Conservation (phyloP, 305 asterid species). For the Rubia tinctorum region DNA sequence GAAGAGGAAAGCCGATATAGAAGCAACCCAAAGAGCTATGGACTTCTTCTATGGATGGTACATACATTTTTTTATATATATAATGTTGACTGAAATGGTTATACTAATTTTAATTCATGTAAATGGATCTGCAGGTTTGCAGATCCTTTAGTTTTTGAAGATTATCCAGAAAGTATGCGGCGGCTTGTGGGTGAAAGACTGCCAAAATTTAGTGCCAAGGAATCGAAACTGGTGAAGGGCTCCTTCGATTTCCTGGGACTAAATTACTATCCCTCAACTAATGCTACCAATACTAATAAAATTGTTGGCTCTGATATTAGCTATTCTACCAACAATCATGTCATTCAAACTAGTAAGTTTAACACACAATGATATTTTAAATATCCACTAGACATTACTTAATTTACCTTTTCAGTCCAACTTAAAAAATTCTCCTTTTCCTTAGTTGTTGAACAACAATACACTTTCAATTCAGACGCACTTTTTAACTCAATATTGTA, state of each 20-base stretch:
- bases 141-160: conserved; percentile 44
- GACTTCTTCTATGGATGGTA: conserved; percentile 58
- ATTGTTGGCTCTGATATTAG: conserved; percentile 17
- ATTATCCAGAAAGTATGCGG: conserved; percentile 45
- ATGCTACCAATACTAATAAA: conserved; percentile 25
- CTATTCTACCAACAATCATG: conserved; percentile 32
- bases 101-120: no score
- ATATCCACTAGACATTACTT: no score
- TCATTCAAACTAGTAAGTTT: conserved; percentile 30
- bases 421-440: no score
- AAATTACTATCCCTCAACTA: conserved; percentile 46
- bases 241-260: conserved; percentile 51
- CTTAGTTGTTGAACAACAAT: no score
- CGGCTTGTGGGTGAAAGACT: conserved; percentile 34
- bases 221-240: conserved; percentile 36
- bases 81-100: no score
- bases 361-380: no score
- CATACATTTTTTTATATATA: no score
- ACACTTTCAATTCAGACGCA: no score
- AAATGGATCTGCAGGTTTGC: conserved; percentile 32
- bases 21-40: conserved; percentile 46
- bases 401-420: no score
- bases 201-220: conserved; percentile 35
- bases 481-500: no score
- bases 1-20: conserved; percentile 17